A percentile compares a stretch with the other conserved stretches of the same genome.
Conservation (phyloP, 192 early-diverging fungal species). For the Coemansia sp. region DNA sequence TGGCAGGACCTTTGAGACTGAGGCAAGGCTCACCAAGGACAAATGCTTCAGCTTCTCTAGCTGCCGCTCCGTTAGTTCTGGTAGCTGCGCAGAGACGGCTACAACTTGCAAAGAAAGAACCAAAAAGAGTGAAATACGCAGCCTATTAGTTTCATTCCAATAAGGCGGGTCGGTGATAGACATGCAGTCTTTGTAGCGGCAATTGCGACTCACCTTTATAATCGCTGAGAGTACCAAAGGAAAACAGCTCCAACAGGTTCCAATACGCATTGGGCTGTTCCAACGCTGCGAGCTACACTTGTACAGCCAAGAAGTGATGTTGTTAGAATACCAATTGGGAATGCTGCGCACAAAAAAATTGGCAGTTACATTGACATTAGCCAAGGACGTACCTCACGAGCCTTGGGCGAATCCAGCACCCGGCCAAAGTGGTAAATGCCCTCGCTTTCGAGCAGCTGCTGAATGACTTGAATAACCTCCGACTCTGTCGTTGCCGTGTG, state of each 20-base stretch:
- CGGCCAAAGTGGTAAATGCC: conserved; percentile 40
- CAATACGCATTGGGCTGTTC: conserved; percentile 28
- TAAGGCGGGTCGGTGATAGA: background rate
- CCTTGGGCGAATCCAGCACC: conserved; percentile 34
- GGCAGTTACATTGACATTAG: background rate
- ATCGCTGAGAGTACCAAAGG: conserved; percentile 30
- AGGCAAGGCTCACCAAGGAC: conserved; percentile 41
- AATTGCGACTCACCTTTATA: conserved; percentile 30
- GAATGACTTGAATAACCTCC: conserved; percentile 16
- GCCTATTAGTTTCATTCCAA: too few species aligned
- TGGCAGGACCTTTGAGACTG: conserved; percentile 23
- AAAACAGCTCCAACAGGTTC: conserved; percentile 37
- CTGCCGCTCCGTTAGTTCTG: conserved; percentile 26
- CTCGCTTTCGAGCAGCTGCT: conserved; percentile 26
- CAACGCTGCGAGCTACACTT: conserved; percentile 28
- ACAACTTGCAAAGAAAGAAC: background rate
- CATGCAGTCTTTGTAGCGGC: background rate
- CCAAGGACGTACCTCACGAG: conserved; percentile 26
- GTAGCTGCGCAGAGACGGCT: conserved; percentile 20
- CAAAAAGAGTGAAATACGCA: background rate
- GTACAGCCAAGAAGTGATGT: background rate
- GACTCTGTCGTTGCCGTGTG: background rate
- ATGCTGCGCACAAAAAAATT: background rate
- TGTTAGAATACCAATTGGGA: background rate
- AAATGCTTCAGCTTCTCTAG: conserved; percentile 44